Evolutionary conservation across 1,284 basidiomycete species (phyloP).

Genomic region (Pascua sp.): DNA sequence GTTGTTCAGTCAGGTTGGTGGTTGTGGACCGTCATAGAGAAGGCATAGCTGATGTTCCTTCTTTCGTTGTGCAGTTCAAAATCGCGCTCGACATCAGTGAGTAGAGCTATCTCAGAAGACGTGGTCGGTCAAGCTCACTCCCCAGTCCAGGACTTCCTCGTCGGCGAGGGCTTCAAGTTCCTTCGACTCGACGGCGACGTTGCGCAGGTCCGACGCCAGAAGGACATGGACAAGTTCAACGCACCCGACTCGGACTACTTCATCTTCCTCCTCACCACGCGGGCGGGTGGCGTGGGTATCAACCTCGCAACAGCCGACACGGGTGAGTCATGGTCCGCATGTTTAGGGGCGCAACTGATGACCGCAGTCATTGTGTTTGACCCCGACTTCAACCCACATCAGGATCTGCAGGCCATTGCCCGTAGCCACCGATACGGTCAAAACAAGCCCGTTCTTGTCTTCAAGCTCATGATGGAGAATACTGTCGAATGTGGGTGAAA

Average conservation of each 20-base stretch:
- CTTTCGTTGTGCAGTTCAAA: conserved; percentile 62
- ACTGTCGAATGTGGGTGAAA: conserved; percentile 70
- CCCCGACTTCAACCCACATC: conserved; percentile 92
- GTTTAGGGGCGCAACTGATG: conserved; percentile 3
- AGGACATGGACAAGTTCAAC: conserved; percentile 92
- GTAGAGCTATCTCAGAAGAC: too few relatives aligned
- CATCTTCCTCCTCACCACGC: conserved; percentile 86
- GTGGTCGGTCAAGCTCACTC: conserved; percentile 11
- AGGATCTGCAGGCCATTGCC: conserved; percentile 70
- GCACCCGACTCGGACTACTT: conserved; percentile 78
- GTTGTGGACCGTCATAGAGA: too few relatives aligned
- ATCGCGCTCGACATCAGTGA: conserved; percentile 74
- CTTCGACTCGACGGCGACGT: conserved; percentile 89
- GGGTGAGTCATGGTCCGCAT: conserved; percentile 34
- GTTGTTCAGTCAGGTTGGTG: conserved; percentile 87
- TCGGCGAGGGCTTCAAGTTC: conserved; percentile 83
- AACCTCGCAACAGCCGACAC: conserved; percentile 61
- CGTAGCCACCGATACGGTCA: conserved; percentile 64
- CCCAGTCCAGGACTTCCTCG: conserved; percentile 82
- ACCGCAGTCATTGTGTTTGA: conserved; percentile 77
- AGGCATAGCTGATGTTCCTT: conserved; percentile 6
- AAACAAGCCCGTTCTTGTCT: conserved; percentile 64
- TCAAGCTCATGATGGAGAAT: conserved; percentile 85
- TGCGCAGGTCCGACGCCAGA: conserved; percentile 80
- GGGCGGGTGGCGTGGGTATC: conserved; percentile 94